A percentile compares a stretch with the other conserved stretches of the same genome.
phyloP scores from a whole-genome alignment of 2,329 filamentous ascomycete species.

The Ramularia endophylla region DNA sequence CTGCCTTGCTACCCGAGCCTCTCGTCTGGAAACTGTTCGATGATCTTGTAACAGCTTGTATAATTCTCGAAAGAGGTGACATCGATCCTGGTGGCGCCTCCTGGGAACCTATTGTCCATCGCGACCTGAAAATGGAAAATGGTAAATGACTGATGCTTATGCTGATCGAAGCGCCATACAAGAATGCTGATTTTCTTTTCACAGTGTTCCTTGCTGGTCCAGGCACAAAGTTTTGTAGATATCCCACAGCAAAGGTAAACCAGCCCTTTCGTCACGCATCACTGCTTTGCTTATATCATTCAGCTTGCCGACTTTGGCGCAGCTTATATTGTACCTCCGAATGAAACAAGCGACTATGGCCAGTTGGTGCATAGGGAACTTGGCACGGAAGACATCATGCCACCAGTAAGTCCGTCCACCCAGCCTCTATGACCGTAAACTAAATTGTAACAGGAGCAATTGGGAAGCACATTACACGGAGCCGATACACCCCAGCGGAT shows the following conservation, averaged over 20 bases:
- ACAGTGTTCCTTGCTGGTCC: no score
- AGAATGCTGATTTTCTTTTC: no score
- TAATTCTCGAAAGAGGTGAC: neutral
- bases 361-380: neutral
- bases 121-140: neutral
- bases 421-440: neutral
- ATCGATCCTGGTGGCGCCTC: slow-evolving; percentile 1
- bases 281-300: no score
- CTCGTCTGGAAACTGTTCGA: slow-evolving; percentile 1
- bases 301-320: neutral
- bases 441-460: neutral
- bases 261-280: no score
- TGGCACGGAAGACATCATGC: neutral
- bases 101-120: slow-evolving; percentile 1
- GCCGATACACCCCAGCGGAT: neutral
- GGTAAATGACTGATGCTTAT: no score
- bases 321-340: neutral
- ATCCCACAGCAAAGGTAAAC: slow-evolving; percentile 1
- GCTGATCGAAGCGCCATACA: no score
- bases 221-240: neutral
- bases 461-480: neutral
- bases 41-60: neutral
- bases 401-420: neutral
- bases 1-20: neutral
- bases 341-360: neutral